Evolutionary conservation across 441 rosid genomes (phyloP).

Genomic region (Theobroma grandiflorum): DNA sequence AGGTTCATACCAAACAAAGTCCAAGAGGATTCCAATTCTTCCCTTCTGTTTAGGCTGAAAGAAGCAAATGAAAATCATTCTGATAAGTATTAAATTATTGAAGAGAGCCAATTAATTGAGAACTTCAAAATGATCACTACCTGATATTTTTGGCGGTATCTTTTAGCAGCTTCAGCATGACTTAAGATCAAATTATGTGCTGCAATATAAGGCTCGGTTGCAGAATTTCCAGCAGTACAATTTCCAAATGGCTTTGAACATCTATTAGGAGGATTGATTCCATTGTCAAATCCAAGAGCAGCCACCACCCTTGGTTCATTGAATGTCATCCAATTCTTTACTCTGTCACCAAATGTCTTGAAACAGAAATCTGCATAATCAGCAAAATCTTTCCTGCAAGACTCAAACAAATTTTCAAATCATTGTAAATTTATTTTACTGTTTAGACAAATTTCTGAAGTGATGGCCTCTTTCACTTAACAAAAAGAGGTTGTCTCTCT

Average conservation of each 20-base stretch:
- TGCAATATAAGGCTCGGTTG: slow-evolving; percentile 48
- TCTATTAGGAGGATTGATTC: slow-evolving; percentile 40
- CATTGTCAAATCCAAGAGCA: slow-evolving; percentile 47
- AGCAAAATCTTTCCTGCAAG: slow-evolving; percentile 45
- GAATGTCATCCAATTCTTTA: slow-evolving; percentile 52
- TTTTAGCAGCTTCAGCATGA: slow-evolving; percentile 43
- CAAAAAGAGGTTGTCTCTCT: neutral
- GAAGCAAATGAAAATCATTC: neutral
- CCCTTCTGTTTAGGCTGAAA: slow-evolving; percentile 43
- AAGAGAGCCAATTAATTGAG: neutral
- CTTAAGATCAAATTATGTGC: slow-evolving; percentile 47
- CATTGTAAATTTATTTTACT: neutral
- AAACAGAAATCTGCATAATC: slow-evolving; percentile 53
- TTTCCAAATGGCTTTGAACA: slow-evolving; percentile 44
- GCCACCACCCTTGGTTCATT: slow-evolving; percentile 52
- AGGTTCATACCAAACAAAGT: slow-evolving; percentile 55
- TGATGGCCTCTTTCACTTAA: neutral
- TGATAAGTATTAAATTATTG: neutral
- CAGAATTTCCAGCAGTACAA: slow-evolving; percentile 44
- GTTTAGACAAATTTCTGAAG: neutral
- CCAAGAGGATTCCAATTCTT: slow-evolving; percentile 49
- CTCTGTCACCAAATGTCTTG: slow-evolving; percentile 48
- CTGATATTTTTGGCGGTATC: slow-evolving; percentile 43
- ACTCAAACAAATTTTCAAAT: neutral
- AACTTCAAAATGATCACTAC: slow-evolving; percentile 16